A percentile compares a stretch with the other conserved stretches of the same genome.
Evolutionary conservation across 176 grass and related monocot genomes (phyloP).

Genomic region (sorghum (Sorghum bicolor)): Sorghum_bicolor_NCBIv3 NC_012876.2:57934001-57934500

Average conservation of each 20-base stretch:
- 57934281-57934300: not conserved
- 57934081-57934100: not conserved
- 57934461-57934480: not conserved
- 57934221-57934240: not conserved
- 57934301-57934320: not conserved
- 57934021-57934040: not conserved
- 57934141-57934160: not conserved
- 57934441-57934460: conserved; percentile 18
- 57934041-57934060: not conserved
- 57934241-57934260: not conserved
- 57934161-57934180: not conserved
- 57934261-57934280: not conserved
- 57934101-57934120: conserved; percentile 3
- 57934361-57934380: not conserved
- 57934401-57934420: not conserved
- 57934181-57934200: not conserved
- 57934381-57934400: not conserved
- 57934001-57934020: not conserved
- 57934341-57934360: not conserved
- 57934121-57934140: not conserved
- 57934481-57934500: not conserved
- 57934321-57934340: too few species aligned
- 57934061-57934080: not conserved
- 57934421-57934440: not conserved
- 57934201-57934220: not conserved